Evolutionary conservation across 2,329 filamentous ascomycete species (phyloP), one percentile per base, ranked within the genome.

Genomic region (Fusarium algeriense): DNA sequence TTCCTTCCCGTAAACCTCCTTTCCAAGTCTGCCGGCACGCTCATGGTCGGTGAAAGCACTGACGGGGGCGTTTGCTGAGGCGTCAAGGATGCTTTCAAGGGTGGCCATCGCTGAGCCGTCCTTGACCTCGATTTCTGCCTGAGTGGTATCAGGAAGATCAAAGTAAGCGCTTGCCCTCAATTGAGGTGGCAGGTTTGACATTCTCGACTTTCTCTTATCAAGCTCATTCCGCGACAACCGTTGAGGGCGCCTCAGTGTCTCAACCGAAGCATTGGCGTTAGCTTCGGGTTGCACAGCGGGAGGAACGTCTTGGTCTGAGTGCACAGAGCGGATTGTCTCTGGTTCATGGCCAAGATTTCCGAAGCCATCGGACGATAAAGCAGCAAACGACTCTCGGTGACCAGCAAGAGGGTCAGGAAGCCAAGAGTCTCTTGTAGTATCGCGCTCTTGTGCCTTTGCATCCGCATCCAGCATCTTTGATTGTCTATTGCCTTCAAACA

Each of bases 121-220:
- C 79, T 90, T 91, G 59, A 91, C 78, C 72, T 91, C 85, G 26
- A 91, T 83, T 15, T 83, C 80, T 8, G 86, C 82, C 4, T 81
- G 74, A 4, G 82, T 78, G 4, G 82, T 78, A 6, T 88, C 84
- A 1, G 91, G 91, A 26, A 89, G 75, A 63, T 98, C 95, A 76
- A 98, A 98, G 81, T 93, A 98, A 32, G 92, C 90, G 75, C 91
- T 97, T n/a, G 96, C 96, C 67, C 95, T 90, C 38, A 98, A 86
- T 74, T 97, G 94, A 0, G 95, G 89, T 5, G 95, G 94, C 17
- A 98, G 79, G 80, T 80, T 65, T 79, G 80, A 79, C 70, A 77
- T 73, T 62, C 74, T 76, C 1, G 80, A 81, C 65, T 80, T 80
- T 60, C 77, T 77, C 44, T 79, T 78, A 7, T 80, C 80, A 7